phyloP scores from a whole-genome alignment of 2,329 filamentous ascomycete genomes.

The Zopfia rhizophila region DNA sequence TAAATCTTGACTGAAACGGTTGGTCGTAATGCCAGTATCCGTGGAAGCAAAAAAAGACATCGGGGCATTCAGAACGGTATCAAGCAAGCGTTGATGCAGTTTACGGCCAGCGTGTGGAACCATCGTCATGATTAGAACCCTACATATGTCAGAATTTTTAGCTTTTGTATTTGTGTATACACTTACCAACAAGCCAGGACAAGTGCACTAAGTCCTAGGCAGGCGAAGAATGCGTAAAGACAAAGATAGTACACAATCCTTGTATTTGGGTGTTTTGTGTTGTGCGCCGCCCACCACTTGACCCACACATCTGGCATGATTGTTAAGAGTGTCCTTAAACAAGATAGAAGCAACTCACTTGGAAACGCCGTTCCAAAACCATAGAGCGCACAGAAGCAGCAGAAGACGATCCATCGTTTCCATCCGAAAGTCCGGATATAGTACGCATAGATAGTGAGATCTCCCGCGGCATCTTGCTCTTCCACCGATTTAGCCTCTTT shows the following conservation, averaged over 20 bases:
- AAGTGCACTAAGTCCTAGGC: slow-evolving; percentile 16
- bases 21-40: slow-evolving; percentile 52
- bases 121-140: slow-evolving; percentile 60
- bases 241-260: slow-evolving; percentile 20
- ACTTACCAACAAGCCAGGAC: slow-evolving; percentile 15
- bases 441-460: slow-evolving; percentile 30
- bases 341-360: slow-evolving; percentile 12
- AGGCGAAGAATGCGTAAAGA: slow-evolving; percentile 23
- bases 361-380: slow-evolving; percentile 24
- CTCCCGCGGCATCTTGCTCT: slow-evolving; percentile 19
- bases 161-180: too few relatives aligned
- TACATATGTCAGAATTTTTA: slow-evolving; percentile 13
- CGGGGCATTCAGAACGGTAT: slow-evolving; percentile 52
- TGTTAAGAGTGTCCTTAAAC: background rate
- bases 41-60: slow-evolving; percentile 51
- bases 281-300: slow-evolving; percentile 57
- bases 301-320: slow-evolving; percentile 51
- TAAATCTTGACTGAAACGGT: slow-evolving; percentile 57
- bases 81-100: slow-evolving; percentile 58
- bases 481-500: slow-evolving; percentile 13
- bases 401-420: slow-evolving; percentile 21
- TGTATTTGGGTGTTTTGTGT: slow-evolving; percentile 40
- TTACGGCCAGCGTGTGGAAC: slow-evolving; percentile 59
- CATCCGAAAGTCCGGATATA: slow-evolving; percentile 30
- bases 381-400: slow-evolving; percentile 22